Evolutionary conservation across 176 grass and related monocot species (phyloP).

Genomic region (Puccinellia tenuiflora): DNA sequence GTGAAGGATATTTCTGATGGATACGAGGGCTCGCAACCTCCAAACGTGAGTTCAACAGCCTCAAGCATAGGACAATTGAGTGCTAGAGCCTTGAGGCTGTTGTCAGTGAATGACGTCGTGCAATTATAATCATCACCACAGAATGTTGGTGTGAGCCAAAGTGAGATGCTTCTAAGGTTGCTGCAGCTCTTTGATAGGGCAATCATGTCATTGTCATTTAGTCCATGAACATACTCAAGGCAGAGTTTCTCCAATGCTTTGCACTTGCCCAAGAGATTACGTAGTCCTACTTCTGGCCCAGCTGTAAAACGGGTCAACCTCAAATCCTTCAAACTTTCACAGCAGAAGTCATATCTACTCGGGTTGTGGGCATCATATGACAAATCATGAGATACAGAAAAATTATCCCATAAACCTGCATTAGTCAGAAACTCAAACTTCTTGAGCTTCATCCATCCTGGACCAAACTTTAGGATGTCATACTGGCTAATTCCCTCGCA

Average conservation of each 20-base stretch:
- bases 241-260: not conserved
- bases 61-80: not conserved
- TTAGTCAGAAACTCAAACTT: constrained; percentile 21
- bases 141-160: not conserved
- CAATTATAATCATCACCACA: not conserved
- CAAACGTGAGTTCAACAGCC: not conserved
- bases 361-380: not conserved
- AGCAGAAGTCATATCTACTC: not conserved
- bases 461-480: constrained; percentile 54
- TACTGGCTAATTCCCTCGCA: constrained; percentile 46
- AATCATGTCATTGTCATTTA: not conserved
- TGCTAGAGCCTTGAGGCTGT: not conserved
- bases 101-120: not conserved
- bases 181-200: not conserved
- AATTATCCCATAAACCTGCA: not conserved
- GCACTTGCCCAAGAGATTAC: not conserved
- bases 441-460: constrained; percentile 50
- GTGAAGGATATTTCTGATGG: not conserved
- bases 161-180: not conserved
- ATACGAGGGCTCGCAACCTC: not conserved
- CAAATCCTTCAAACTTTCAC: not conserved
- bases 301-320: not conserved
- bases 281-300: not conserved
- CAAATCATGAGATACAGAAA: not conserved
- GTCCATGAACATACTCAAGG: not conserved